Base-by-base conservation (phyloP, 352 stramenopile genomes). In the Albugo candida region DNA sequence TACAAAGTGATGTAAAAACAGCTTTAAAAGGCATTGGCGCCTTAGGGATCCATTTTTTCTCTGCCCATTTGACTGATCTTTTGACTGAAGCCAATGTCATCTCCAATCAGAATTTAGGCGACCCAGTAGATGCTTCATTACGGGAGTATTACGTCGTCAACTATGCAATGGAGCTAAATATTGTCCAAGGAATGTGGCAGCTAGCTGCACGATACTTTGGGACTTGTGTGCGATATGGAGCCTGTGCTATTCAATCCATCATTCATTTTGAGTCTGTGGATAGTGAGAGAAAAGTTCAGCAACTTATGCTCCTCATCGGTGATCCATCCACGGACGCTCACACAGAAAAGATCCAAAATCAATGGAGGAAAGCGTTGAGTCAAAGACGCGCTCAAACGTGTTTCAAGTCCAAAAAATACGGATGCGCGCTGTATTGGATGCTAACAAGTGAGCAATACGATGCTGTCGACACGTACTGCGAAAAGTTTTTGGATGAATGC, bases 31-130 rank as follows among this genome's bases (percentile, higher is more conserved):
- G 78, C 36, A 73, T 89, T 27, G 61, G 70, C 47, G 54, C 47
- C 14, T 59, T 89, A 34, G 64, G 73, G 1, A 79, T 86, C 48
- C 67, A 70, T 27, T 89, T 70, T 67, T 85, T 89, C 67, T 61
- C 67, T 0, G 67, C 71, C 2, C 73, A 89, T 47, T 21, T 86
- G 24, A 53, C 56, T 1, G 76, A 86, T 40, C 40, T 89, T 16
- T 54, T 89, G 14, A 57, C 61, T 31, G 76, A 77, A 55, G 65
- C 56, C 43, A 57, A 65, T 20, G 62, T 76, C 14, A 65, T 82
- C 44, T 45, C 64, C 0, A 54, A 41, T n/a, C 51, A 66, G n/a
- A 62, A 82, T 19, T 21, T 69, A 21, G 40, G 81, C 17, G 55
- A 67, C 1, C 48, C 64, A 40, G 60, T 65, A 41, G 70, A 57